Evolutionary conservation across 2,329 filamentous ascomycete genomes (phyloP), one percentile per base, ranked within the genome.

Genomic region (Aspergillus fischeri): DNA sequence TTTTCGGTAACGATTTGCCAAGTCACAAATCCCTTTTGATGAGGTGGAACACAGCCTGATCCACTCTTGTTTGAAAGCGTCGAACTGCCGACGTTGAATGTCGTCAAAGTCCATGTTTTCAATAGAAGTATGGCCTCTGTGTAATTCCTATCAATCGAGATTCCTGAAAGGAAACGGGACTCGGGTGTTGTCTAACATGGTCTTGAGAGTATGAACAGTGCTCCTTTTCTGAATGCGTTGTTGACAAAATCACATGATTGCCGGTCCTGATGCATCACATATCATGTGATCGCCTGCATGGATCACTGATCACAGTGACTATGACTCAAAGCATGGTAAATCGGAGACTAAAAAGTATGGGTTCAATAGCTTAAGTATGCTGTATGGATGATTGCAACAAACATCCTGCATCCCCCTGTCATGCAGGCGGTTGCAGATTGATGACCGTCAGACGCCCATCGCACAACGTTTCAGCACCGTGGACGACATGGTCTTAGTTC

Each of bases 1-100:
- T 10, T 48, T 17, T 20, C 52, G 61, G 29, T 59, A 57, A 4
- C 24, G 20, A 49, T 49, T 53, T 17, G 55, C 58, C 5, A 60
- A 21, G 9, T 54, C 27, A 28, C 54, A 60, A 41, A 61, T 60
- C 2, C 57, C 57, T 5, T 38, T 10, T 21, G 35, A 21, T 11
- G 51, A 59, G 8, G 6, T 29, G 3, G 57, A 57, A 27, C 47
- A 51, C 0, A 14, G 29, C 8, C 27, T 32, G 8, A 57, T 21
- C 54, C 54, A 59, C 35, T 61, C 48, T 27, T 32, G 50, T 25
- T 48, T 53, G 10, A 44, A 3, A 7, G 25, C 14, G 3, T 58
- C 32, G 11, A 21, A 51, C 3, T 20, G n/a, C 14, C 14, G 14
- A 8, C 51, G 57, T 11, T 14, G 44, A 7, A 56, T 53, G 28